These are phyloP conservation scores for Trichothecium sympodiale DNA, from an alignment of 2,329 filamentous ascomycete genomes.

Conservation along the genomic window DNA sequence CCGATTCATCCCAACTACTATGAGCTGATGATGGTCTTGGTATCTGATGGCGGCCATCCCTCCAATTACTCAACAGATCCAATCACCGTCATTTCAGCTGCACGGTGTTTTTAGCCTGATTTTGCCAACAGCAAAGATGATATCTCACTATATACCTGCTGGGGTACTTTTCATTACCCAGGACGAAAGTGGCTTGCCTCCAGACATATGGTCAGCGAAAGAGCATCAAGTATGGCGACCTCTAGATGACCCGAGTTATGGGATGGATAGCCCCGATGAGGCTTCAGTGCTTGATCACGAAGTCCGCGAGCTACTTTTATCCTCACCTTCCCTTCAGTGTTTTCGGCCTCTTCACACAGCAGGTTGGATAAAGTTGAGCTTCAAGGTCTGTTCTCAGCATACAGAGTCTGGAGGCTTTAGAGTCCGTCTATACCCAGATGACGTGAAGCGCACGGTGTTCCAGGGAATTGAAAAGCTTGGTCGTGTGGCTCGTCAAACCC, in stretches of 20 bases:
- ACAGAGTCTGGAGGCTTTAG: slow-evolving; percentile 25
- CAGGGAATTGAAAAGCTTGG: slow-evolving; percentile 34
- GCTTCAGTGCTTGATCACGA: slow-evolving; percentile 6
- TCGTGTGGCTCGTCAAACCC: slow-evolving; percentile 28
- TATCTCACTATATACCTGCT: slow-evolving; percentile 24
- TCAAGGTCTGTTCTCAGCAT: slow-evolving; percentile 9
- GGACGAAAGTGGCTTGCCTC: slow-evolving; percentile 6
- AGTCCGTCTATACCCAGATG: slow-evolving; percentile 55
- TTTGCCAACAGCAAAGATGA: not conserved
- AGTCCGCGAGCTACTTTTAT: slow-evolving; percentile 18
- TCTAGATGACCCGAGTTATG: slow-evolving; percentile 10
- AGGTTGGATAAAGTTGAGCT: slow-evolving; percentile 33
- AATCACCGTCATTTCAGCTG: no score
- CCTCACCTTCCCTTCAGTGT: slow-evolving; percentile 10
- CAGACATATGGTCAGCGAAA: slow-evolving; percentile 7
- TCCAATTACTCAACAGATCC: no score
- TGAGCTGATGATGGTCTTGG: no score
- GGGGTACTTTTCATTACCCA: slow-evolving; percentile 24
- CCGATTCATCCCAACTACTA: no score
- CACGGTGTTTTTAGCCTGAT: no score
- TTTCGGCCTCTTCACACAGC: slow-evolving; percentile 20
- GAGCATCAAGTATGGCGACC: slow-evolving; percentile 15
- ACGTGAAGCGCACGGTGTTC: slow-evolving; percentile 44
- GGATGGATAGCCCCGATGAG: not conserved
- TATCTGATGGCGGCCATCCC: no score